Evolutionary conservation across 2,329 filamentous ascomycete genomes (phyloP).

Genomic region (Tothia fuscella): DNA sequence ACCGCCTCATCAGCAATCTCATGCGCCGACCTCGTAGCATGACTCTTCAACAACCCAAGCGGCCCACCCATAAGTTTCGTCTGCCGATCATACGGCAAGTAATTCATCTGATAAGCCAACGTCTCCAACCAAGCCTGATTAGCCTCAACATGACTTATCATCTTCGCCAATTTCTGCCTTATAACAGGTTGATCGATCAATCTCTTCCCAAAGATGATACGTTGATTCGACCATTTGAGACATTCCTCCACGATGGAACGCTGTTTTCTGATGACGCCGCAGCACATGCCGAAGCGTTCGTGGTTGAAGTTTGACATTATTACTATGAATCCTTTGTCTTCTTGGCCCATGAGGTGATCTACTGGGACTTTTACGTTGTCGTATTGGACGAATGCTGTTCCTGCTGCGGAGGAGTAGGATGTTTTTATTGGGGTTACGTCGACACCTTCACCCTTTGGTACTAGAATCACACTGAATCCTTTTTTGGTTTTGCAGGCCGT

Average conservation of each 20-base stretch:
- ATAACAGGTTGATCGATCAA: constrained; percentile 77
- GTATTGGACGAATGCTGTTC: constrained; percentile 68
- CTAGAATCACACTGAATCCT: constrained; percentile 64
- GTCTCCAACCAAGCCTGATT: constrained; percentile 77
- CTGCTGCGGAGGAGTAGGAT: constrained; percentile 66
- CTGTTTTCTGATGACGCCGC: constrained; percentile 50
- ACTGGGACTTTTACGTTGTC: constrained; percentile 79
- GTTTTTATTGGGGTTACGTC: constrained; percentile 72
- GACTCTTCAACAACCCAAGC: constrained; percentile 73
- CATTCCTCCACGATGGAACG: constrained; percentile 69
- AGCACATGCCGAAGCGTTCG: constrained; percentile 67
- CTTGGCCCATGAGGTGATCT: constrained; percentile 64
- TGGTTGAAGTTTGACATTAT: constrained; percentile 86
- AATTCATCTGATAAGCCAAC: constrained; percentile 78
- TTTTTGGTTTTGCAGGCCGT: constrained; percentile 68
- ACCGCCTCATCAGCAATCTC: constrained; percentile 75
- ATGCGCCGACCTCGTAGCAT: constrained; percentile 62
- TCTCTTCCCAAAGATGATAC: constrained; percentile 71
- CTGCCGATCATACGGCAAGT: constrained; percentile 71
- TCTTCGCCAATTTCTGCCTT: constrained; percentile 72
- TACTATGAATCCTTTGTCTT: constrained; percentile 76
- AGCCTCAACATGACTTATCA: constrained; percentile 73
- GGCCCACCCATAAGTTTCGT: constrained; percentile 64
- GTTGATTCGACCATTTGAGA: constrained; percentile 80
- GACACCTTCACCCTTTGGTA: constrained; percentile 61